These are phyloP conservation scores for Pichia norvegensis DNA, from an alignment of 1,139 yeast species.

Conservation along the genomic window DNA sequence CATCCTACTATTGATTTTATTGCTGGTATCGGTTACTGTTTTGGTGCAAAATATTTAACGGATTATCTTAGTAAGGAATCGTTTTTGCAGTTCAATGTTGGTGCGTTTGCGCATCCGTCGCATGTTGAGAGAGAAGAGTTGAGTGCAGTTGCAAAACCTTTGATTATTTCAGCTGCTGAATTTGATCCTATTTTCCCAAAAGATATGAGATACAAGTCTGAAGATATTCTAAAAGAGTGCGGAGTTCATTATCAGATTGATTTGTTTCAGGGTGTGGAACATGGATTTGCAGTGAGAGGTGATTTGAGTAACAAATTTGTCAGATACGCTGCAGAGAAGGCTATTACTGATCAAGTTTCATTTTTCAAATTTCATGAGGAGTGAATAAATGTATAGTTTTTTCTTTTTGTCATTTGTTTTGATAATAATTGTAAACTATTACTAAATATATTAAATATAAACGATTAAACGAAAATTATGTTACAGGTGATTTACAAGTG, in stretches of 20 bases:
- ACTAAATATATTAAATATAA: too few relatives aligned
- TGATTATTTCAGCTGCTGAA: slow-evolving; percentile 68
- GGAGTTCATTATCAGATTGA: slow-evolving; percentile 47
- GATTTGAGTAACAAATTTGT: slow-evolving; percentile 49
- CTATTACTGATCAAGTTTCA: slow-evolving; percentile 48
- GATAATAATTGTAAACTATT: too few relatives aligned
- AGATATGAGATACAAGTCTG: slow-evolving; percentile 59
- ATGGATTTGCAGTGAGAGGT: slow-evolving; percentile 76
- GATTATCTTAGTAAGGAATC: slow-evolving; percentile 39
- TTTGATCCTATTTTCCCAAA: slow-evolving; percentile 52
- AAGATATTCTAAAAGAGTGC: slow-evolving; percentile 43
- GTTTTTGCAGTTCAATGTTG: slow-evolving; percentile 44
- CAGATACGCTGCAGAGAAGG: slow-evolving; percentile 64
- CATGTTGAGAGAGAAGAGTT: slow-evolving; percentile 58
- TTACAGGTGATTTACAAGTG: slow-evolving; percentile 12
- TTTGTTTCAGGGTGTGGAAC: slow-evolving; percentile 53
- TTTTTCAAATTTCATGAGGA: slow-evolving; percentile 38
- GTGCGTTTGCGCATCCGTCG: slow-evolving; percentile 79
- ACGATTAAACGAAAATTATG: too few relatives aligned
- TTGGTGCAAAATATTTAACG: slow-evolving; percentile 66
- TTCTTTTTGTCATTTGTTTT: too few relatives aligned
- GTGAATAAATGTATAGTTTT: too few relatives aligned
- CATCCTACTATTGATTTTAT: slow-evolving; percentile 42
- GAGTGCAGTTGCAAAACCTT: slow-evolving; percentile 48
- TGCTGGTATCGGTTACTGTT: slow-evolving; percentile 73